Percentiles rank a stretch among this genome's conserved stretches.
Conservation (phyloP, 75 land plant genomes). For the Azolla pinnata region DNA sequence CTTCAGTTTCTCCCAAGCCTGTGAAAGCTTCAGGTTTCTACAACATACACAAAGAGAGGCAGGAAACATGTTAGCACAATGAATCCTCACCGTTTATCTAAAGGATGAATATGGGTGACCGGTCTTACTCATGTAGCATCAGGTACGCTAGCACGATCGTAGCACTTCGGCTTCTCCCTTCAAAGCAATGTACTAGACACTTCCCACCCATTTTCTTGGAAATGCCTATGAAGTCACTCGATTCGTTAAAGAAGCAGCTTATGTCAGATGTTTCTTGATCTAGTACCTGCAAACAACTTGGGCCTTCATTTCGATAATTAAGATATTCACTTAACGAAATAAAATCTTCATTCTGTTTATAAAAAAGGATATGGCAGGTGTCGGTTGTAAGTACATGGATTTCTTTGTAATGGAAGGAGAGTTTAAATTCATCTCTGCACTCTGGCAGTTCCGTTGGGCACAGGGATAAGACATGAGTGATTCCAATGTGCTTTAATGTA, state of each 20-base stretch:
- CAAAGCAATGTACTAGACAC: slow-evolving; percentile 91
- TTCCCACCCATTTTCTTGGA: slow-evolving; percentile 54
- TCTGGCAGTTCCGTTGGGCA: slow-evolving; percentile 69
- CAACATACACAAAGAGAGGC: background rate
- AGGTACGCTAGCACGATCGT: slow-evolving; percentile 82
- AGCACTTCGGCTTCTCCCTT: slow-evolving; percentile 94
- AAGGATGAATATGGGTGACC: background rate
- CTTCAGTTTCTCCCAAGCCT: slow-evolving; percentile 78
- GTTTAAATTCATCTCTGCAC: background rate
- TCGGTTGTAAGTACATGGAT: background rate
- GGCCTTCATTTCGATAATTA: background rate
- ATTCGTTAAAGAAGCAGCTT: slow-evolving; percentile 54
- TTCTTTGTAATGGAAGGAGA: background rate
- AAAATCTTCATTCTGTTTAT: background rate
- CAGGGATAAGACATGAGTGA: slow-evolving; percentile 83
- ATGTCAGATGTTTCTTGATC: slow-evolving; percentile 76
- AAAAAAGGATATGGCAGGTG: background rate
- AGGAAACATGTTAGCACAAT: background rate
- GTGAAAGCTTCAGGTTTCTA: slow-evolving; percentile 47
- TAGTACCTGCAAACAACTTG: slow-evolving; percentile 39
- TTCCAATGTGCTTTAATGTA: slow-evolving; percentile 73
- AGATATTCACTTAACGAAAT: background rate
- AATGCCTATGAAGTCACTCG: slow-evolving; percentile 49
- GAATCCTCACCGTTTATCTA: too few species aligned
- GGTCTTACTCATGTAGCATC: slow-evolving; percentile 73